Evolutionary conservation across 768 basidiomycete species (phyloP), one percentile per base, ranked within the genome.

Genomic region (Megacollybia marginata): DNA sequence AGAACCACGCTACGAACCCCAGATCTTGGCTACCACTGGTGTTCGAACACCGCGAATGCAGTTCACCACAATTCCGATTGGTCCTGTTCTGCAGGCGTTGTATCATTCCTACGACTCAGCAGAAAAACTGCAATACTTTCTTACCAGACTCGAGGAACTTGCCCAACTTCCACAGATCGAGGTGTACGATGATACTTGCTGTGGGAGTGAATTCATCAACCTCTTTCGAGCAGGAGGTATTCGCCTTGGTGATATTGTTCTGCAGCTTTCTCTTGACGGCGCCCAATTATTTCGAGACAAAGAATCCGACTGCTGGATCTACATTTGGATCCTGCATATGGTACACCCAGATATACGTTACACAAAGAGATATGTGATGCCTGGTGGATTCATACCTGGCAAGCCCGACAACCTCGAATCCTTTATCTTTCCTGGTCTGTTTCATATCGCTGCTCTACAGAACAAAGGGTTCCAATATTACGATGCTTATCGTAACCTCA

Each of bases 21-120:
- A 42, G 48, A n/a, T n/a, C 48, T n/a, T n/a, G n/a, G n/a, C n/a
- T n/a, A n/a, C n/a, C n/a, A n/a, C n/a, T n/a, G n/a, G n/a, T n/a
- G n/a, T n/a, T n/a, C n/a, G n/a, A n/a, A n/a, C n/a, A n/a, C 57
- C 72, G 0, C 57, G 61, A 0, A 56, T 67, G 15, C 57, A 66
- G 12, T 68, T 68, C 32, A 49, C 48, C 7, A 76, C 73, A 0
- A 65, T 76, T 19, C 71, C 63, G 0, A 40, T 75, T 13, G 71
- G 72, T 5, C 73, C n/a, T n/a, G n/a, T n/a, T n/a, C n/a, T n/a
- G n/a, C n/a, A n/a, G n/a, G n/a, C n/a, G n/a, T n/a, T n/a, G 1
- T 58, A 65, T 13, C 50, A 62, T 0, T 57, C 49, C 15, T 49
- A 36, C 0, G 48, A 54, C 1, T 51, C 61, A 11, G 62, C 72